Conservation (phyloP, 768 basidiomycete species). For the Naganishia antarctica region DNA sequence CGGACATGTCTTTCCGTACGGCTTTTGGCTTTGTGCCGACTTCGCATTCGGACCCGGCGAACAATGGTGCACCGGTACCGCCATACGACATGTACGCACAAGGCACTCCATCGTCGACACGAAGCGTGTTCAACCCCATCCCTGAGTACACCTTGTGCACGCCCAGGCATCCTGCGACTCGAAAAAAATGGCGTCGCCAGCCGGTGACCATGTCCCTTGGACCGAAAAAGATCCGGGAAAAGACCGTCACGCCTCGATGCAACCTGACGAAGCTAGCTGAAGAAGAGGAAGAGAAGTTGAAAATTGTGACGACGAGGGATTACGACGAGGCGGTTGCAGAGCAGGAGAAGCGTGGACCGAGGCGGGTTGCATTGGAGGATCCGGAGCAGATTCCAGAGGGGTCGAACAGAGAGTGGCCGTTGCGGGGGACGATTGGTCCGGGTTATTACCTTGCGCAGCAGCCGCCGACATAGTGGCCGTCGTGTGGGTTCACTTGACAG, state of each 20-base stretch:
- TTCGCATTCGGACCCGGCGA: background rate
- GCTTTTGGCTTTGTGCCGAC: conserved; percentile 12
- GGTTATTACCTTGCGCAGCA: background rate
- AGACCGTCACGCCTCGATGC: conserved; percentile 6
- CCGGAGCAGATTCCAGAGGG: conserved; percentile 1
- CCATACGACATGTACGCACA: conserved; percentile 16
- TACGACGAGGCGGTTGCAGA: background rate
- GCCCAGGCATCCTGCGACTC: conserved; percentile 10
- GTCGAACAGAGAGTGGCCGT: conserved; percentile 1
- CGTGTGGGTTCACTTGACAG: too few species aligned
- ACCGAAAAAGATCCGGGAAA: background rate
- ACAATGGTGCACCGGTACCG: conserved; percentile 3
- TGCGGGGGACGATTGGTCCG: conserved; percentile 6
- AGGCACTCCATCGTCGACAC: conserved; percentile 7
- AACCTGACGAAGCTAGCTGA: background rate
- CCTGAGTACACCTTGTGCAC: conserved; percentile 9
- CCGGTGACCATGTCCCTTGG: background rate
- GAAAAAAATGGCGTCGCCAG: background rate
- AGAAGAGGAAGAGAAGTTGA: conserved; percentile 1
- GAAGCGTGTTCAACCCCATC: conserved; percentile 2
- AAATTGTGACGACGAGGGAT: background rate
- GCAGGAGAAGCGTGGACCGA: background rate
- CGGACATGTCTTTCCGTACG: conserved; percentile 15
- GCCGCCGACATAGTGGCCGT: background rate
- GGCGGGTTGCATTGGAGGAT: conserved; percentile 8